Percentiles rank a stretch among this genome's conserved stretches.
phyloP scores from a whole-genome alignment of 352 stramenopile species.

The Globisporangium echinulatum region DNA sequence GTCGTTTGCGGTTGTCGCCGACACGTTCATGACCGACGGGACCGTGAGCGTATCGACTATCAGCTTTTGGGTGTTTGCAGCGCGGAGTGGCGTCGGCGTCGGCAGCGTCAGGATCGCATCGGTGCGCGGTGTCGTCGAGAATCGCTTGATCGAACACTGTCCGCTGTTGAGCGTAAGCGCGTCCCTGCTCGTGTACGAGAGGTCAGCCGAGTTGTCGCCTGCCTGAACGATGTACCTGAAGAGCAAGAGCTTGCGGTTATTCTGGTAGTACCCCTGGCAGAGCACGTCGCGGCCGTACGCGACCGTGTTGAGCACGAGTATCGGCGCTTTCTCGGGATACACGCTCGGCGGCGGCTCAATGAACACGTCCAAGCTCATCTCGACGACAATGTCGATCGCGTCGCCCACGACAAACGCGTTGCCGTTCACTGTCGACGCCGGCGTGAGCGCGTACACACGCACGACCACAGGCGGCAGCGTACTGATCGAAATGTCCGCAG shows the following conservation, averaged over 20 bases:
- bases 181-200: constrained; percentile 48
- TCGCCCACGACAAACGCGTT: constrained; percentile 75
- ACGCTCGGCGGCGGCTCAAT: constrained; percentile 66
- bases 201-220: constrained; percentile 40
- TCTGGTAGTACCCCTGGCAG: constrained; percentile 52
- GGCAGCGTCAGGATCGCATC: constrained; percentile 61
- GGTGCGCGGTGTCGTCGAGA: constrained; percentile 70
- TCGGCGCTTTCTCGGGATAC: constrained; percentile 67
- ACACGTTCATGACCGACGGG: constrained; percentile 49
- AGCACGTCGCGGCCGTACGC: constrained; percentile 38
- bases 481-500: constrained; percentile 49
- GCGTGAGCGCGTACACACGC: constrained; percentile 54
- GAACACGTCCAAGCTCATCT: constrained; percentile 69
- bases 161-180: constrained; percentile 73
- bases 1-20: constrained; percentile 31
- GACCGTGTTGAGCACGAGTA: constrained; percentile 56
- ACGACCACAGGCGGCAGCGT: constrained; percentile 51
- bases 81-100: constrained; percentile 33
- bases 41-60: constrained; percentile 55
- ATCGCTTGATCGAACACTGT: constrained; percentile 73
- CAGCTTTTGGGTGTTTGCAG: constrained; percentile 26
- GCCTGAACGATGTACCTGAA: constrained; percentile 67
- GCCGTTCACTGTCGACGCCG: constrained; percentile 42
- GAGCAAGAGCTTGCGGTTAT: constrained; percentile 46
- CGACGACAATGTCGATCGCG: constrained; percentile 68